Evolutionary conservation across 2,329 filamentous ascomycete genomes (phyloP), one percentile per base, ranked within the genome.

Genomic region (Cercospora sesami): DNA sequence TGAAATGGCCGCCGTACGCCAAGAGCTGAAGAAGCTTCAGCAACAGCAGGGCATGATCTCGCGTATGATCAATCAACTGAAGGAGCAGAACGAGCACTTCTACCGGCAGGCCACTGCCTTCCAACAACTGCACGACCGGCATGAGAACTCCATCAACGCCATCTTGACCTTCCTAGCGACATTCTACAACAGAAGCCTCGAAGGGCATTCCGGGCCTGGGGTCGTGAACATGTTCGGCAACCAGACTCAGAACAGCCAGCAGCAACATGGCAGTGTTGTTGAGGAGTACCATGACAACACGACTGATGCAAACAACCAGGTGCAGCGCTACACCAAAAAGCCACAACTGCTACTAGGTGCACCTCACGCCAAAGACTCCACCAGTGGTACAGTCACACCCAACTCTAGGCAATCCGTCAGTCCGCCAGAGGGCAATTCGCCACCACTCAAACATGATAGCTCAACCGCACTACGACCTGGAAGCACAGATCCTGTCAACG

Each of bases 111-210:
- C 94, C 0, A 86, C 91, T 55, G 89, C 91, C 67, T 97, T 97
- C 78, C 94, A 98, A 79, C 91, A 88, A 68, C 89, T 96, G 77
- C 94, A 98, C 76, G 93, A 94, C 73, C 90, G 95, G n/a, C 95
- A 99, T 76, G 95, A 99, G 78, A 97, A 94, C 78, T 97, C 94
- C 0, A 98, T 99, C 80, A 98, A 97, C 76, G 94, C 94, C n/a
- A 98, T 99, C 70, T 86, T 99, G 51, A 96, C 94, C 60, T 98
- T 99, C 79, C 86, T 99, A 21, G 95, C 94, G 57, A 98, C 96
- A 12, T 94, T 99, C 51, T 99, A 98, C 81, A 91, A 96, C 71
- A 91, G 96, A 76, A 96, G 93, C 71, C 82, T 99, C 60, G 94
- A 97, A 77, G 92, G 94, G 39, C 91, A 94, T 74, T 89, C 87